A percentile compares a stretch with the other conserved stretches of the same genome.
Evolutionary conservation across 2,329 filamentous ascomycete species (phyloP).

Genomic region (Pseudonectria foliicola): DNA sequence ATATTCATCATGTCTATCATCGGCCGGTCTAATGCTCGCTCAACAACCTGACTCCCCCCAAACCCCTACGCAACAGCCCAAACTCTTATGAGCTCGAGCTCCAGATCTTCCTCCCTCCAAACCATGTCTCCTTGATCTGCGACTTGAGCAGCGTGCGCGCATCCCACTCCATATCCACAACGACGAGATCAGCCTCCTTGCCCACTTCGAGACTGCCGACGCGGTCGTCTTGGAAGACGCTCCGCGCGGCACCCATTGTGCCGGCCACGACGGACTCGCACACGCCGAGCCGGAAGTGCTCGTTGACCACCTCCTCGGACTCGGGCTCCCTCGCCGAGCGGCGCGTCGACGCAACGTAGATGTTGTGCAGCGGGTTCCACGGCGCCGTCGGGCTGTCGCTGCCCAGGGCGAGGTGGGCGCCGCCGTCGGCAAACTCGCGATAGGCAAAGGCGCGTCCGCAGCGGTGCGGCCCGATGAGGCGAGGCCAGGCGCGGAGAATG

Average conservation of each 20-base stretch:
- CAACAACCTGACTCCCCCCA: no score
- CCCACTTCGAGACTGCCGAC: constrained; percentile 44
- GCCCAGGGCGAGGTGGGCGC: constrained; percentile 47
- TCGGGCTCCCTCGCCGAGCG: constrained; percentile 42
- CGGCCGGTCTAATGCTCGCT: no score
- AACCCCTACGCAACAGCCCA: no score
- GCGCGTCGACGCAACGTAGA: constrained; percentile 50
- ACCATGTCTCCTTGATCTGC: constrained; percentile 46
- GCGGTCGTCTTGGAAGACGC: constrained; percentile 41
- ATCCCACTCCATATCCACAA: constrained; percentile 41
- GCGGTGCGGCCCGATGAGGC: constrained; percentile 44
- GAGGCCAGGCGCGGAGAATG: constrained; percentile 52
- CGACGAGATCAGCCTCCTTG: constrained; percentile 47
- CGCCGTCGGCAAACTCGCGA: constrained; percentile 47
- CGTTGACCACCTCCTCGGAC: constrained; percentile 37
- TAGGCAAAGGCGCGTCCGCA: constrained; percentile 55
- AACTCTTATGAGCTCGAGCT: constrained; percentile 2
- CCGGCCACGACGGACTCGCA: constrained; percentile 45
- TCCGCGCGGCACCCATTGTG: constrained; percentile 45
- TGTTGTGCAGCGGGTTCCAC: constrained; percentile 42
- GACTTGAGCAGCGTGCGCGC: constrained; percentile 38
- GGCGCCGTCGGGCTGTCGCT: constrained; percentile 52
- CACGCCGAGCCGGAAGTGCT: constrained; percentile 43
- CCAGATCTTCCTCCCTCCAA: constrained; percentile 37
- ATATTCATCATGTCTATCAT: no score